Evolutionary conservation across 1,284 basidiomycete species (phyloP).

Genomic region (Neolentinus lepideus): DNA sequence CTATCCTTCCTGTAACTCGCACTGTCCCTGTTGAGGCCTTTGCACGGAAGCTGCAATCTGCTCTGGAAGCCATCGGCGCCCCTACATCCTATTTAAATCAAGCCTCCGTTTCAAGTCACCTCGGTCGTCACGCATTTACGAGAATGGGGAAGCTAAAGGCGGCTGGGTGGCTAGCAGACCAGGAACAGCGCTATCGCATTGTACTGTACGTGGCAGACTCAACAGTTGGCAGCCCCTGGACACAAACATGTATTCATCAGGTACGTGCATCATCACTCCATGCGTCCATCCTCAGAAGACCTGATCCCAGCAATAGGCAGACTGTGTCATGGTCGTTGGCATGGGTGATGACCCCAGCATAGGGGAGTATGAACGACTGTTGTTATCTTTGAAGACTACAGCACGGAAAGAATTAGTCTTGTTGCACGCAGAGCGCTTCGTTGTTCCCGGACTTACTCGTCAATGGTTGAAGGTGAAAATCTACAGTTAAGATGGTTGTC

Average conservation of each 20-base stretch:
- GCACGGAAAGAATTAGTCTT: constrained; percentile 95
- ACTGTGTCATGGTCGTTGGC: constrained; percentile 93
- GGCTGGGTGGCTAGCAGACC: constrained; percentile 90
- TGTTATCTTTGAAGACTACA: constrained; percentile 94
- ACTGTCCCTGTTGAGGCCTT: constrained; percentile 85
- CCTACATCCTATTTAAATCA: constrained; percentile 88
- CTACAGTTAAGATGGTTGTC: background rate
- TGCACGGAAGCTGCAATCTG: constrained; percentile 80
- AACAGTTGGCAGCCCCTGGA: constrained; percentile 89
- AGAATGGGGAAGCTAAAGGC: constrained; percentile 93
- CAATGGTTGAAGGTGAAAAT: constrained; percentile 86
- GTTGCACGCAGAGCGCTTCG: constrained; percentile 87
- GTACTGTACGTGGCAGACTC: constrained; percentile 95
- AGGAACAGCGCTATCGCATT: constrained; percentile 86
- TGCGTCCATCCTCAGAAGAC: background rate
- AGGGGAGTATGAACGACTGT: constrained; percentile 89
- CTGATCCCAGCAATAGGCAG: constrained; percentile 51
- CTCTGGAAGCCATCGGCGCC: constrained; percentile 84
- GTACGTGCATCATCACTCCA: constrained; percentile 28
- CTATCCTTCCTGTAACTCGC: constrained; percentile 76
- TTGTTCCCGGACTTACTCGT: constrained; percentile 87
- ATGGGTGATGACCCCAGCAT: constrained; percentile 88
- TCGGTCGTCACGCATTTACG: constrained; percentile 90
- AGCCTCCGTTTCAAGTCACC: constrained; percentile 82
- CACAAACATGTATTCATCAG: constrained; percentile 94